phyloP scores from a whole-genome alignment of 768 basidiomycete species.

The Baorangia bicolor region DNA sequence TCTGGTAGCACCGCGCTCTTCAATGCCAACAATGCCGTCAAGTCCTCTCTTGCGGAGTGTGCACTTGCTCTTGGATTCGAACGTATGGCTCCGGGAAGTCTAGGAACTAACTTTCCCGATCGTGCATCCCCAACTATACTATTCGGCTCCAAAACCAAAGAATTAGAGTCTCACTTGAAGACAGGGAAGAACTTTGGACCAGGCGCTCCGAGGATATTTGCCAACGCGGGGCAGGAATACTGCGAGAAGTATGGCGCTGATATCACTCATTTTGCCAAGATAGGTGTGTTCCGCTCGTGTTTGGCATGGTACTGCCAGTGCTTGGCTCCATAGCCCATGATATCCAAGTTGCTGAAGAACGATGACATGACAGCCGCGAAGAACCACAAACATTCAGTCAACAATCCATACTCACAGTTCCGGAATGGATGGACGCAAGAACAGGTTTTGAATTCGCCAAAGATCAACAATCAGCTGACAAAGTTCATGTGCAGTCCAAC shows the following conservation, averaged over 20 bases:
- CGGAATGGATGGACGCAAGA: conserved; percentile 73
- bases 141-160: conserved; percentile 42
- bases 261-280: conserved; percentile 69
- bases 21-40: conserved; percentile 69
- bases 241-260: conserved; percentile 70
- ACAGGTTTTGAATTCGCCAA: conserved; percentile 62
- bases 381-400: conserved; percentile 78
- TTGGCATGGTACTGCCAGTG: background rate
- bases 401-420: conserved; percentile 88
- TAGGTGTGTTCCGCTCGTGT: conserved; percentile 46
- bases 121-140: conserved; percentile 47
- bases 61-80: conserved; percentile 85
- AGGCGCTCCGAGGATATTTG: conserved; percentile 69
- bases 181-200: conserved; percentile 67
- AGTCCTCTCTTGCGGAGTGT: conserved; percentile 68
- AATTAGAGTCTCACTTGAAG: conserved; percentile 46
- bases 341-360: conserved; percentile 1
- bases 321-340: background rate
- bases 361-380: conserved; percentile 58
- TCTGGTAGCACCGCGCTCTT: conserved; percentile 79
- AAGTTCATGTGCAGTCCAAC: conserved; percentile 90
- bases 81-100: conserved; percentile 74
- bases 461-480: conserved; percentile 71
- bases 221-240: conserved; percentile 73
- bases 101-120: conserved; percentile 64